A percentile compares a stretch with the other conserved stretches of the same genome.
These are phyloP conservation scores for Cordia subcordata DNA, from an alignment of 257 asterid species.

Conservation along the genomic window DNA sequence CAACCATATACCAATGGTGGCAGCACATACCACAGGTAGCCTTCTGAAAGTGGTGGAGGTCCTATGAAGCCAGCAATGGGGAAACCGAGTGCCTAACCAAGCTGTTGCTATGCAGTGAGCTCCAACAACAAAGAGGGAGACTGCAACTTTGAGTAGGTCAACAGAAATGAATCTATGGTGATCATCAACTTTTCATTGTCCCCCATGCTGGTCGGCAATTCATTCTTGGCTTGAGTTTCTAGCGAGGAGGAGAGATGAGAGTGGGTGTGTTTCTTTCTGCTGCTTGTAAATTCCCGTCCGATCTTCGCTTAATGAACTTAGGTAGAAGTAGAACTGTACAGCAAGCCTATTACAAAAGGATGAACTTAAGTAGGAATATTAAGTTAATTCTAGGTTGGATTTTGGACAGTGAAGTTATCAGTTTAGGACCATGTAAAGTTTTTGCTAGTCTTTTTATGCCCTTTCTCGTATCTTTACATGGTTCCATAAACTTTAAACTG, in stretches of 20 bases:
- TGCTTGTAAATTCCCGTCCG: no score
- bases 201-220: no score
- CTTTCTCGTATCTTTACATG: background rate
- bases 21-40: background rate
- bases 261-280: no score
- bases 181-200: no score
- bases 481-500: background rate
- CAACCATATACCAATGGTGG: constrained; percentile 18
- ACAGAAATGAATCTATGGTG: no score
- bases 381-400: background rate
- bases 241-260: no score
- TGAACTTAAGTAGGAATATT: background rate
- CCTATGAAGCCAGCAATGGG: background rate
- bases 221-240: no score
- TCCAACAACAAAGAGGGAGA: no score
- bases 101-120: no score
- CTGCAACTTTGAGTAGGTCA: no score
- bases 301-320: background rate
- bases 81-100: background rate
- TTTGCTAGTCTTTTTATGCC: background rate
- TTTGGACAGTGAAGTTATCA: background rate
- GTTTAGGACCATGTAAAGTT: background rate
- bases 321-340: background rate
- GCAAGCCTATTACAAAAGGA: no score
- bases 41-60: background rate